These are phyloP conservation scores for Syncephalastrum monosporum DNA, from an alignment of 371 early-diverging fungal species.

Conservation along the genomic window DNA sequence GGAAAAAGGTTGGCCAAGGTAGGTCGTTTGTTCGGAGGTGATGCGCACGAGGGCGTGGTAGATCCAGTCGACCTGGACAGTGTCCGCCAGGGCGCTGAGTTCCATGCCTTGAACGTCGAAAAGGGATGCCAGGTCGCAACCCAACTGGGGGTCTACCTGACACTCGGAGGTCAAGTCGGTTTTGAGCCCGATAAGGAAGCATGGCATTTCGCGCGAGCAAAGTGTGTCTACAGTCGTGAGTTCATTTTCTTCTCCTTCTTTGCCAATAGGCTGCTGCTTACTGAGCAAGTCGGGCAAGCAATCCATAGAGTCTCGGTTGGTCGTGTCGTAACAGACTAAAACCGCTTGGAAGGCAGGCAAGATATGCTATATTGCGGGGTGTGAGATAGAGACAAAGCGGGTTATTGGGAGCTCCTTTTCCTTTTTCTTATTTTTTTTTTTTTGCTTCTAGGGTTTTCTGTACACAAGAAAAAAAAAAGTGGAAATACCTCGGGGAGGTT, in stretches of 20 bases:
- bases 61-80: conserved; percentile 18
- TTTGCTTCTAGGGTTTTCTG: no score
- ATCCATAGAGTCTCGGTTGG: conserved; percentile 23
- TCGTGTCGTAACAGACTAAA: conserved; percentile 33
- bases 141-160: conserved; percentile 22
- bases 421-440: no score
- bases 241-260: not conserved
- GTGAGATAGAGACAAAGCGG: no score
- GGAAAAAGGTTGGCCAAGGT: no score
- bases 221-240: conserved; percentile 14
- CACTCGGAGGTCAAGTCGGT: conserved; percentile 15
- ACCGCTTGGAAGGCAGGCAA: conserved; percentile 15
- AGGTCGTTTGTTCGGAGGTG: no score
- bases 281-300: conserved; percentile 32
- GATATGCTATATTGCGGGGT: no score
- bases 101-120: conserved; percentile 14
- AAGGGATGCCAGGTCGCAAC: conserved; percentile 16
- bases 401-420: no score
- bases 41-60: conserved; percentile 6
- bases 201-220: conserved; percentile 24
- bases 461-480: no score
- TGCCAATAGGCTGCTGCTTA: conserved; percentile 10
- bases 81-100: conserved; percentile 12
- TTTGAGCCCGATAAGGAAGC: conserved; percentile 29
- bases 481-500: no score